A percentile compares a stretch with the other conserved stretches of the same genome.
Conservation (phyloP, 805 yeast genomes). For the Saccharomycodes ludwigii region DNA sequence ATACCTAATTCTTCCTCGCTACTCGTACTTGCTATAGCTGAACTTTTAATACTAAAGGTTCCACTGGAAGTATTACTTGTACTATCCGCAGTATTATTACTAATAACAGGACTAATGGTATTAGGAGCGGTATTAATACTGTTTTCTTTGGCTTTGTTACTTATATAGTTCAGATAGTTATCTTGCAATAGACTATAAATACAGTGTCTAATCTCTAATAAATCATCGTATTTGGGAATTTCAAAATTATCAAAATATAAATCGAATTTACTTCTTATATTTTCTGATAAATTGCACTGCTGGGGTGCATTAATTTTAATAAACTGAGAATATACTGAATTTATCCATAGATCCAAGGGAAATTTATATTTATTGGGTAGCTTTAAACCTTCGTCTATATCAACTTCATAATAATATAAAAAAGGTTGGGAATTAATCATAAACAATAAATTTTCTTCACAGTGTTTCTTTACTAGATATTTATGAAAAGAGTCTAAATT, state of each 20-base stretch:
- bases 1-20: too few relatives aligned
- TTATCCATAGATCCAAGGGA: slow-evolving; percentile 14
- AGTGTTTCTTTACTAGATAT: slow-evolving; percentile 16
- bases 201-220: slow-evolving; percentile 16
- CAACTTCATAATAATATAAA: too few relatives aligned
- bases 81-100: too few relatives aligned
- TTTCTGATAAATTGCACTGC: slow-evolving; percentile 22
- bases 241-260: slow-evolving; percentile 7
- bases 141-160: slow-evolving; percentile 1
- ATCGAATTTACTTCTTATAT: slow-evolving; percentile 13
- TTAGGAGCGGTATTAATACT: neutral
- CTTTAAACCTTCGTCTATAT: too few relatives aligned
- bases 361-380: slow-evolving; percentile 4
- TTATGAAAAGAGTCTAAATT: slow-evolving; percentile 13
- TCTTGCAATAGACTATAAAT: slow-evolving; percentile 16
- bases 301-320: slow-evolving; percentile 16
- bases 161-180: slow-evolving; percentile 14
- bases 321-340: slow-evolving; percentile 13
- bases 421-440: slow-evolving; percentile 8
- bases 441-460: slow-evolving; percentile 22
- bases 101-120: too few relatives aligned
- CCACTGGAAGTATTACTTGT: too few relatives aligned
- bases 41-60: too few relatives aligned
- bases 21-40: too few relatives aligned
- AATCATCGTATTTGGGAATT: slow-evolving; percentile 11